phyloP scores from a whole-genome alignment of 768 basidiomycete species.

The Imleria badia region DNA sequence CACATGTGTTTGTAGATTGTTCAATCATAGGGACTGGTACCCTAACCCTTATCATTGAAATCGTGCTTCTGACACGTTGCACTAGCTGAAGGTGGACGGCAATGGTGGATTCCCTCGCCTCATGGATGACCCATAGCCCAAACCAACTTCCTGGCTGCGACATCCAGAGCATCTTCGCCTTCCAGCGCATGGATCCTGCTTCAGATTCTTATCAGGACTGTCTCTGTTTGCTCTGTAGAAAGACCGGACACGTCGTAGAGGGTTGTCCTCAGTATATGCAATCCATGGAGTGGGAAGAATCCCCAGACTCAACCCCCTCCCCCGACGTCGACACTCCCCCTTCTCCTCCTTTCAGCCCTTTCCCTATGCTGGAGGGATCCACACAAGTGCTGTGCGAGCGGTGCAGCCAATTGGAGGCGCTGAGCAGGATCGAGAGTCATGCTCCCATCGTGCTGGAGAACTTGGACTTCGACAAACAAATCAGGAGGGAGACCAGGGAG shows the following conservation, averaged over 20 bases:
- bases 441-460: slow-evolving; percentile 3
- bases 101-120: background rate
- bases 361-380: background rate
- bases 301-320: background rate
- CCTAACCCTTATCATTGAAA: slow-evolving; percentile 5
- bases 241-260: slow-evolving; percentile 6
- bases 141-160: too few relatives aligned
- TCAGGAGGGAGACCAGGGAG: background rate
- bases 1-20: slow-evolving; percentile 15
- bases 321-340: background rate
- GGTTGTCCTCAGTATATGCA: background rate
- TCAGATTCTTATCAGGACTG: background rate
- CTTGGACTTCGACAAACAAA: background rate
- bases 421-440: background rate
- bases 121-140: background rate
- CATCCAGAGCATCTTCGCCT: background rate
- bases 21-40: slow-evolving; percentile 23
- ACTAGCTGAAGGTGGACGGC: background rate
- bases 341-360: background rate
- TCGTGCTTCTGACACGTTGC: background rate
- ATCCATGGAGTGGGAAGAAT: background rate
- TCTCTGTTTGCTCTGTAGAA: slow-evolving; percentile 14
- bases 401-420: background rate
- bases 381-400: background rate
- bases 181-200: background rate